These are phyloP conservation scores for Russula foetens DNA, from an alignment of 768 basidiomycete species.

Conservation along the genomic window DNA sequence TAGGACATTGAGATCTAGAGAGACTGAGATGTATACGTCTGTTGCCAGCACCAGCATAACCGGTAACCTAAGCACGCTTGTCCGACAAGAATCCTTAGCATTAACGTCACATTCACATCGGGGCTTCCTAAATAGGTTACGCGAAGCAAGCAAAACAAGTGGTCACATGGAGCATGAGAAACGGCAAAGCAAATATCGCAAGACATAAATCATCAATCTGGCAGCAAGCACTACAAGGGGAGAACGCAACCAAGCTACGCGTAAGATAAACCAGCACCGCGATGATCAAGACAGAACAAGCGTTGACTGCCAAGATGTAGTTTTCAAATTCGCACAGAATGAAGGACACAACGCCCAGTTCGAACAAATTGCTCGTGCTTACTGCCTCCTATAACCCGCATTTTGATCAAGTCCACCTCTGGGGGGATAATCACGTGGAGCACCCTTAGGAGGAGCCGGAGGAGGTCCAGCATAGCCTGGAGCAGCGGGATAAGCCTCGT, in stretches of 20 bases:
- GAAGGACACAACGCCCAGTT: slow-evolving; percentile 7
- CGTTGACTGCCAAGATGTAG: slow-evolving; percentile 17
- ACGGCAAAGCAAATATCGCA: slow-evolving; percentile 21
- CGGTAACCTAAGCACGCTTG: slow-evolving; percentile 4
- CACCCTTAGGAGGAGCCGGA: slow-evolving; percentile 18
- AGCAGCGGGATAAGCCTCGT: slow-evolving; percentile 19
- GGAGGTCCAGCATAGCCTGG: slow-evolving; percentile 18
- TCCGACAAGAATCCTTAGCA: slow-evolving; percentile 3
- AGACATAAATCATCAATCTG: slow-evolving; percentile 18
- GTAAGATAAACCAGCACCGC: slow-evolving; percentile 18
- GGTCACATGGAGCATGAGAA: slow-evolving; percentile 19
- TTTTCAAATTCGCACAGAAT: slow-evolving; percentile 5
- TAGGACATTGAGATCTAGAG: background rate
- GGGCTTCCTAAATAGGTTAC: slow-evolving; percentile 16
- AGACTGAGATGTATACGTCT: background rate
- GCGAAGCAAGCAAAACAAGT: slow-evolving; percentile 16
- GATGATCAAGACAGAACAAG: slow-evolving; percentile 18
- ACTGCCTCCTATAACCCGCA: slow-evolving; percentile 18
- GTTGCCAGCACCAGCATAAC: background rate
- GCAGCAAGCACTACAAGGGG: slow-evolving; percentile 18
- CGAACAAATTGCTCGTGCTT: slow-evolving; percentile 2
- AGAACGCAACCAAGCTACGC: slow-evolving; percentile 21
- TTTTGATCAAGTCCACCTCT: slow-evolving; percentile 20
- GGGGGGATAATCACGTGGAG: slow-evolving; percentile 21
- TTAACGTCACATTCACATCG: slow-evolving; percentile 16